Base-by-base conservation (phyloP, 2,329 filamentous ascomycete species). In the Bipolaris sorokiniana region DNA sequence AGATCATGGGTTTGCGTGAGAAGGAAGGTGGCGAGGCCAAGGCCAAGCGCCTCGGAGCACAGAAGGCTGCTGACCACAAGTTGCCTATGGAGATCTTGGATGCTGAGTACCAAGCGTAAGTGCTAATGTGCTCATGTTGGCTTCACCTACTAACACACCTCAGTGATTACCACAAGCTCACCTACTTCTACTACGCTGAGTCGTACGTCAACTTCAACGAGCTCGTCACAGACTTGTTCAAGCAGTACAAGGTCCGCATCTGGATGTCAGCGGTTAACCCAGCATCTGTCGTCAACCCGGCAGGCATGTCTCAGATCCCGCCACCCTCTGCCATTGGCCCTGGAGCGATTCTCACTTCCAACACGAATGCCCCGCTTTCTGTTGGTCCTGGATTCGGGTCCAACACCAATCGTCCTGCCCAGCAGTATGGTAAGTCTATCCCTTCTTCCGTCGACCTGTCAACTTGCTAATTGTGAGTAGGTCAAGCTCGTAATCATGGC, bases 231-330 rank as follows among this genome's bases (percentile, higher is more conserved):
- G 95, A 99, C 74, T 83, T 99, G 11, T 99, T 98, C 85, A 98
- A 98, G 79, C 94, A 98, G 61, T 99, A 98, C 84, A 99, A 99
- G 82, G 97, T 94, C 20, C 88, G 96, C 67, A 99, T 99, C 70
- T 99, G 95, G 95, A 97, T 99, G 91, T 98, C 94, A 4, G 95
- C 95, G 3, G 96, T 99, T 77, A 99, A 99, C 74, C 95, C 95
- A 7, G 95, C 94, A 5, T 97, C 94, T 0, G 97, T 98, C 76
- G 69, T 76, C 34, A 75, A 74, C 44, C 72, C 73, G 10, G 68
- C 71, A 3, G 72, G 72, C n/a, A 45, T 67, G 20, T 66, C 67
- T 38, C 69, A 74, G 22, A 65, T 76, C 7, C 70, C 68, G 16
- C 75, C 74, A 13, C 75, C 75, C 1, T 75, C 75, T 22, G 75